Conservation (phyloP, 129 eudicot species). For the Saposhnikovia divaricata region DNA sequence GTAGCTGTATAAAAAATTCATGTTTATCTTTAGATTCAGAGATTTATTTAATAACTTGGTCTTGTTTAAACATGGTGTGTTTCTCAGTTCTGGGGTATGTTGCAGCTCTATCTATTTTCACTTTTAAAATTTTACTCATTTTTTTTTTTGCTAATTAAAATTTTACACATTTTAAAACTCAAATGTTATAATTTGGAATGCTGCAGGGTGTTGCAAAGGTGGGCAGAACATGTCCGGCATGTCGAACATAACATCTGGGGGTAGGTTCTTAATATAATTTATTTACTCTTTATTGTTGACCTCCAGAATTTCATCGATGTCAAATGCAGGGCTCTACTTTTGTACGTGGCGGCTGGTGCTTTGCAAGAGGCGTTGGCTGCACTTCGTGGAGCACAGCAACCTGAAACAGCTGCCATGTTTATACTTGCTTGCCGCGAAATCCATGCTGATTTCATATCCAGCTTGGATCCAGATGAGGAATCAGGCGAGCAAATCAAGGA, state of each 20-base stretch:
- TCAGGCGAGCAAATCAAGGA: constrained; percentile 35
- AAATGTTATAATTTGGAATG: background rate
- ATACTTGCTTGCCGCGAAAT: constrained; percentile 71
- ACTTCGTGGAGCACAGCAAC: constrained; percentile 78
- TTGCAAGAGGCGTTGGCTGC: constrained; percentile 85
- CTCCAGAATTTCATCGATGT: constrained; percentile 1
- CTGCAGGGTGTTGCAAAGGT: constrained; percentile 88
- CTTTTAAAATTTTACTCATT: background rate
- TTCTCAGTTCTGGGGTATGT: background rate
- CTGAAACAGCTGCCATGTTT: constrained; percentile 96
- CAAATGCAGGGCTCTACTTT: constrained; percentile 65
- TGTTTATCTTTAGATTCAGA: background rate
- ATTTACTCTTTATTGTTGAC: background rate
- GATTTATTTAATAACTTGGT: background rate
- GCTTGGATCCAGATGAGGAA: constrained; percentile 51
- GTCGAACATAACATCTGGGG: constrained; percentile 93
- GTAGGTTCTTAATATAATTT: constrained; percentile 28
- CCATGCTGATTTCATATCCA: constrained; percentile 46
- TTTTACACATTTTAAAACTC: background rate
- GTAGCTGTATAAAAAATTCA: background rate
- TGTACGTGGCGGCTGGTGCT: constrained; percentile 89
- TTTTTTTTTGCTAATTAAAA: background rate
- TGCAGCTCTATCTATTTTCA: background rate
- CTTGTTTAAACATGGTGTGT: background rate
- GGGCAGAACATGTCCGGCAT: constrained; percentile 88